Base-by-base conservation (phyloP, 345 rosid species). In the Sapria himalayana region DNA sequence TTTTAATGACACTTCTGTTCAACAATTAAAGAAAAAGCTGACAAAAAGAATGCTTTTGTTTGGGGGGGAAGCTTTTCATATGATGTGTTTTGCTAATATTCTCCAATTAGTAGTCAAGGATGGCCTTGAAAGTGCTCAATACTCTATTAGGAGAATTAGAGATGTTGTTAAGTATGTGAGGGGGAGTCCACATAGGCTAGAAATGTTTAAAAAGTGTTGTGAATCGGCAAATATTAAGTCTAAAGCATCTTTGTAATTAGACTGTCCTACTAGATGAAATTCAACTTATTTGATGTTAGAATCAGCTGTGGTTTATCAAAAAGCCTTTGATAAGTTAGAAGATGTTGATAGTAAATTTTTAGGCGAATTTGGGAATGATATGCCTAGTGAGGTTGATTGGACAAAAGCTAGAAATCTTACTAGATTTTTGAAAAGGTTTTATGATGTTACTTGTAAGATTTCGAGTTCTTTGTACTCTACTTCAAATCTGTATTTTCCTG, bases 221-320 rank as follows among this genome's bases (percentile, higher is more conserved):
- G 81, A 63, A 49, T 70, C 57, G 41, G 68, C 67, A 25, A 94
- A 79, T 53, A 67, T 78, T 44, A 60, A 48, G 55, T 57, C 53
- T 21, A 63, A 62, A 52, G 81, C 57, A 66, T 52, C 51, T 48
- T 59, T 81, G 40, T 62, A 56, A 52, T 76, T 74, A 52, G 94
- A 86, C 50, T 67, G 61, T 38, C 67, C 73, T 38, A 19, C 19
- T 45, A 60, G 40, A 20, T 86, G 91, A 80, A 78, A 70, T 66
- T 64, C 97, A 25, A 86, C 97, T 19, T 76, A 64, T 41, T 13
- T 41, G 29, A 86, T 86, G 97, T 76, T 86, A 18, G 85, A 86
- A 59, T 55, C 80, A 2, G 80, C 67, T 32, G 48, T 78, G 22
- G 92, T 66, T 48, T 78, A 76, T 60, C 73, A 58, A 55, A 52